Conservation (phyloP, 2,329 filamentous ascomycete species). For the Diaporthe sp. region DNA sequence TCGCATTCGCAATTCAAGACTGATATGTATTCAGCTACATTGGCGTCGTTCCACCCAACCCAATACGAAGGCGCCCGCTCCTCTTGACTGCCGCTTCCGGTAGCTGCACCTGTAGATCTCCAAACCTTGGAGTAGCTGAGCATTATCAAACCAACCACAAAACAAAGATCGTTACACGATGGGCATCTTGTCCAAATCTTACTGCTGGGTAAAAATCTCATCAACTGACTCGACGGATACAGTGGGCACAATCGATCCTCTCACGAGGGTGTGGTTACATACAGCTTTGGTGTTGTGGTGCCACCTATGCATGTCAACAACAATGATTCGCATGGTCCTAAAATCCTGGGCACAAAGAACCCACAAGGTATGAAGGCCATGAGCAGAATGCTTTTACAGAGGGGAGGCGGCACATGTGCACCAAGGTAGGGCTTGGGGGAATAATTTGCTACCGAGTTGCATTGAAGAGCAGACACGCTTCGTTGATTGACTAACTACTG, state of each 20-base stretch:
- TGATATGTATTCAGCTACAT: slow-evolving; percentile 13
- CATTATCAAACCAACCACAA: slow-evolving; percentile 38
- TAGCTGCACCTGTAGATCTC: slow-evolving; percentile 38
- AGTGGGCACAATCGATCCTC: slow-evolving; percentile 65
- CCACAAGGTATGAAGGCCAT: too few relatives aligned
- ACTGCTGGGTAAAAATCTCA: slow-evolving; percentile 44
- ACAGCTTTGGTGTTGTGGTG: slow-evolving; percentile 71
- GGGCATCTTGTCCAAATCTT: slow-evolving; percentile 27
- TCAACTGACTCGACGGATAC: slow-evolving; percentile 64
- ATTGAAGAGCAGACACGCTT: background rate
- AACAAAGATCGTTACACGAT: slow-evolving; percentile 30
- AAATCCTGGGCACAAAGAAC: too few relatives aligned
- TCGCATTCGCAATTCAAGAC: background rate
- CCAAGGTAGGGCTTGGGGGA: background rate
- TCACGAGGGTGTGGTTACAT: slow-evolving; percentile 70
- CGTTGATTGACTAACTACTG: background rate
- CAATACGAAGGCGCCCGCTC: background rate
- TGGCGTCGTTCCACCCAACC: background rate
- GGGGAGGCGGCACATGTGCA: background rate
- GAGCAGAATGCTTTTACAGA: background rate
- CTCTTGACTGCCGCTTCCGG: background rate
- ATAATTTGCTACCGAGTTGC: background rate
- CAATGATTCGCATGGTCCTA: slow-evolving; percentile 7
- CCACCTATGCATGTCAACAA: slow-evolving; percentile 65
- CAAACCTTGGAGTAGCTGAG: slow-evolving; percentile 40